These are phyloP conservation scores for Plantago lanceolata DNA, from an alignment of 305 asterid genomes.

Conservation along the genomic window DNA sequence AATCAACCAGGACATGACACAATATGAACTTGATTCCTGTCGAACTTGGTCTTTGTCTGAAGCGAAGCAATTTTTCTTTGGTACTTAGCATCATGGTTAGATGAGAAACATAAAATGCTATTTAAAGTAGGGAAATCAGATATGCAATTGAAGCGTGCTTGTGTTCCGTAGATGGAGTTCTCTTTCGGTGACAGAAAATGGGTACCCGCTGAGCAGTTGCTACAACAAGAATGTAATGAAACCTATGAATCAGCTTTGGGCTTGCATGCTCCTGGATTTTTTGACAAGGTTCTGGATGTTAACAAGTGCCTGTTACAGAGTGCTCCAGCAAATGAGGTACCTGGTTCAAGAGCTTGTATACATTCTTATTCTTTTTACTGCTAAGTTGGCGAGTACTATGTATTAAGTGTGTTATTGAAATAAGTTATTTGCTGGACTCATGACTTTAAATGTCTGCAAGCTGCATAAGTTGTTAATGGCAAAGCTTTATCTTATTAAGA, in stretches of 20 bases:
- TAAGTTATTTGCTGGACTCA: not conserved
- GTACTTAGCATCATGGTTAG: constrained; percentile 16
- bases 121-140: constrained; percentile 1
- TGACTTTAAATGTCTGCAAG: not conserved
- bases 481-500: no score
- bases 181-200: constrained; percentile 83
- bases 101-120: constrained; percentile 4
- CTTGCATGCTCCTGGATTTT: constrained; percentile 93
- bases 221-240: constrained; percentile 45
- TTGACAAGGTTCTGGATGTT: constrained; percentile 82
- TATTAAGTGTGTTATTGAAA: not conserved
- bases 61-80: constrained; percentile 10
- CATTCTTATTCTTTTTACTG: not conserved
- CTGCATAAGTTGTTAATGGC: not conserved
- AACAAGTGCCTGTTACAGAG: constrained; percentile 79
- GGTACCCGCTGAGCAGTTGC: constrained; percentile 59
- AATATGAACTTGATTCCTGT: constrained; percentile 5
- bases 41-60: constrained; percentile 5
- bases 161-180: constrained; percentile 82
- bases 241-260: constrained; percentile 65
- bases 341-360: constrained; percentile 17
- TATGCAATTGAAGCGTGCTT: constrained; percentile 18
- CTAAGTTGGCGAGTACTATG: not conserved
- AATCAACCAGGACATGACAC: not conserved
- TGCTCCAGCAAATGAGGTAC: constrained; percentile 76